phyloP scores from a whole-genome alignment of 2,329 filamentous ascomycete genomes.

The Periconia macrospinosa region DNA sequence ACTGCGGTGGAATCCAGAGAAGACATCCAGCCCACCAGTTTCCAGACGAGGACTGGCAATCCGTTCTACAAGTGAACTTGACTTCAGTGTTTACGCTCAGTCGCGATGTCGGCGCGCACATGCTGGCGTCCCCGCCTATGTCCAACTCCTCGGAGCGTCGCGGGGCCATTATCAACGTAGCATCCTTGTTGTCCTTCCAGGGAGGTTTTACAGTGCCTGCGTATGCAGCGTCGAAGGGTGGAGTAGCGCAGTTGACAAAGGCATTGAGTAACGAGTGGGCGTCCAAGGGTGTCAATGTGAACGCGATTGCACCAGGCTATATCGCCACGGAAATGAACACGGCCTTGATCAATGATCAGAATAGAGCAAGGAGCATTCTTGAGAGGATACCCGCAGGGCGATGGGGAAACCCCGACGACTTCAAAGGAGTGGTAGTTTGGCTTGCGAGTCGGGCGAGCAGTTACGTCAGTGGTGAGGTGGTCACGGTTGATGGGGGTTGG shows the following conservation, averaged over 20 bases:
- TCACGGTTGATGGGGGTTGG: constrained; percentile 90
- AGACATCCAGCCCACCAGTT: constrained; percentile 76
- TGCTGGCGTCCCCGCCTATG: constrained; percentile 63
- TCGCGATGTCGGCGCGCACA: constrained; percentile 77
- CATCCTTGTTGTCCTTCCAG: constrained; percentile 78
- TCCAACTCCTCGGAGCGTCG: constrained; percentile 48
- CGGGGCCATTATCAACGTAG: constrained; percentile 82
- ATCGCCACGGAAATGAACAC: constrained; percentile 94
- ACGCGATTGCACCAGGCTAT: constrained; percentile 87
- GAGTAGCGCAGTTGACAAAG: constrained; percentile 82
- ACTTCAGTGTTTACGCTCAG: constrained; percentile 76
- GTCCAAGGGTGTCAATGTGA: constrained; percentile 76
- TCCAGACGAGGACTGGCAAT: constrained; percentile 75
- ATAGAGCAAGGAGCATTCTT: constrained; percentile 72
- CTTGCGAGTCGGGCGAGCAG: constrained; percentile 74
- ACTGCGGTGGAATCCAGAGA: constrained; percentile 84
- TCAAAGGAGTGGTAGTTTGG: constrained; percentile 80
- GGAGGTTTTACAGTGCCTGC: constrained; percentile 87
- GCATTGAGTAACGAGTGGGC: constrained; percentile 87
- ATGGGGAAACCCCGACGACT: constrained; percentile 84
- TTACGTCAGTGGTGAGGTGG: constrained; percentile 79
- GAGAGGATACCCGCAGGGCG: constrained; percentile 79
- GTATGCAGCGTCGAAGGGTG: constrained; percentile 84
- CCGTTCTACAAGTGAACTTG: constrained; percentile 86
- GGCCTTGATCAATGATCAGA: constrained; percentile 73